Evolutionary conservation across 306 rosid species (phyloP).

Genomic region (Pyrus communis): DNA sequence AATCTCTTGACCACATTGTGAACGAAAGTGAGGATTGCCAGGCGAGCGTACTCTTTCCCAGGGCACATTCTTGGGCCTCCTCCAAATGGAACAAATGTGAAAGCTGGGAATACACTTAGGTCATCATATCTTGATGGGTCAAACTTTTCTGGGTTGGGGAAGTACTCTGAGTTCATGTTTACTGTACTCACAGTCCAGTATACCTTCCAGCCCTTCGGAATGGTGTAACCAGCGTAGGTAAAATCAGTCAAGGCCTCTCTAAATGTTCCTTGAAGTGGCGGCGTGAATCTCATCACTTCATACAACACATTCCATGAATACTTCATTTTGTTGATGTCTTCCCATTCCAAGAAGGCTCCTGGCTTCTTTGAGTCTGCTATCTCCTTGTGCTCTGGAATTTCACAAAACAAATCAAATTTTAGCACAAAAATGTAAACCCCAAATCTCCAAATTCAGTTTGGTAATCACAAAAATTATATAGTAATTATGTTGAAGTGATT

Average conservation of each 20-base stretch:
- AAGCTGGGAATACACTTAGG: constrained; percentile 6
- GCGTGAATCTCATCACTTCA: constrained; percentile 37
- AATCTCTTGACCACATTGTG: constrained; percentile 29
- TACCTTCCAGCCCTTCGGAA: constrained; percentile 46
- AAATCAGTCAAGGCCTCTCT: constrained; percentile 27
- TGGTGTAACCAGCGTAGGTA: constrained; percentile 28
- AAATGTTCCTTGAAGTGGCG: constrained; percentile 42
- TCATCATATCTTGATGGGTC: constrained; percentile 23
- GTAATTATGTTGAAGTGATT: neutral
- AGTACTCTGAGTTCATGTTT: constrained; percentile 25
- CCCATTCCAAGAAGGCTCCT: constrained; percentile 27
- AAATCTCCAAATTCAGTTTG: neutral
- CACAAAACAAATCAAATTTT: neutral
- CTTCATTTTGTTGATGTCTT: constrained; percentile 30
- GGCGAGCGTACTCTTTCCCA: constrained; percentile 32
- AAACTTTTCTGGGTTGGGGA: constrained; percentile 30
- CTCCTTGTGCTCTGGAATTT: constrained; percentile 25
- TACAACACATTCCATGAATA: constrained; percentile 28
- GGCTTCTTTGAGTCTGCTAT: constrained; percentile 12
- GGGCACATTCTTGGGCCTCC: constrained; percentile 43
- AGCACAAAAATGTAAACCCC: too few species aligned
- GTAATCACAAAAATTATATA: neutral
- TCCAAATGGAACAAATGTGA: constrained; percentile 31
- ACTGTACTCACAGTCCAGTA: constrained; percentile 40
- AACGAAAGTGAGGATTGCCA: constrained; percentile 28